Percentiles rank a stretch among this genome's conserved stretches.
These are phyloP conservation scores for Shiraia sp. DNA, from an alignment of 2,329 filamentous ascomycete species.

Conservation along the genomic window DNA sequence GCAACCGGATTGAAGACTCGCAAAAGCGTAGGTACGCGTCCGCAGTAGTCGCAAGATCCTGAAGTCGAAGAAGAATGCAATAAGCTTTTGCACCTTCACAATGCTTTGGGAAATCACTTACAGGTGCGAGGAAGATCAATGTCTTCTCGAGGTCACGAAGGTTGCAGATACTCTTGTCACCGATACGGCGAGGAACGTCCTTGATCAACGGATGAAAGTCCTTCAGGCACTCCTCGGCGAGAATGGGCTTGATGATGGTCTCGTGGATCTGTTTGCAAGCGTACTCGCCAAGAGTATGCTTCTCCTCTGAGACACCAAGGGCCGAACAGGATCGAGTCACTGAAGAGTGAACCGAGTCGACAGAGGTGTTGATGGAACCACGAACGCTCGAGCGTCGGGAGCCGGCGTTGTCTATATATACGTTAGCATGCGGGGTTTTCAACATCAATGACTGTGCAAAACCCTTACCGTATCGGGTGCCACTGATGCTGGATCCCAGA, in stretches of 20 bases:
- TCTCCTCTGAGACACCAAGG: conserved; percentile 43
- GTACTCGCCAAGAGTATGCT: conserved; percentile 66
- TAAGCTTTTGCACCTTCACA: conserved; percentile 67
- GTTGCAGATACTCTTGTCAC: conserved; percentile 83
- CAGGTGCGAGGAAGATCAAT: conserved; percentile 85
- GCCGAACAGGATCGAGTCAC: conserved; percentile 51
- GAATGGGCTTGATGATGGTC: conserved; percentile 74
- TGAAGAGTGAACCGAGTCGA: conserved; percentile 42
- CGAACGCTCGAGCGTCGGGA: conserved; percentile 33
- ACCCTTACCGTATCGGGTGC: conserved; percentile 50
- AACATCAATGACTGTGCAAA: conserved; percentile 19
- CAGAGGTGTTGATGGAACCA: conserved; percentile 44
- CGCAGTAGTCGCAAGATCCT: conserved; percentile 73
- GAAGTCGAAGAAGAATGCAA: conserved; percentile 64
- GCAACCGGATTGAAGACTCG: conserved; percentile 84
- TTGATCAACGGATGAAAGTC: conserved; percentile 80
- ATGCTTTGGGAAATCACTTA: conserved; percentile 68
- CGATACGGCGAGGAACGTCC: conserved; percentile 78
- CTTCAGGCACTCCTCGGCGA: conserved; percentile 72
- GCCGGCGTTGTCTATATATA: conserved; percentile 40
- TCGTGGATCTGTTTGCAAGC: conserved; percentile 80
- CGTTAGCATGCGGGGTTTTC: conserved; percentile 32
- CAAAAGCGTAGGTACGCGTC: conserved; percentile 84
- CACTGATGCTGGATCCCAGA: conserved; percentile 78
- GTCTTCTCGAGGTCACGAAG: conserved; percentile 94